Percentiles rank a stretch among this genome's conserved stretches.
phyloP scores from a whole-genome alignment of 129 eudicot species.

The Deinandra increscens region DNA sequence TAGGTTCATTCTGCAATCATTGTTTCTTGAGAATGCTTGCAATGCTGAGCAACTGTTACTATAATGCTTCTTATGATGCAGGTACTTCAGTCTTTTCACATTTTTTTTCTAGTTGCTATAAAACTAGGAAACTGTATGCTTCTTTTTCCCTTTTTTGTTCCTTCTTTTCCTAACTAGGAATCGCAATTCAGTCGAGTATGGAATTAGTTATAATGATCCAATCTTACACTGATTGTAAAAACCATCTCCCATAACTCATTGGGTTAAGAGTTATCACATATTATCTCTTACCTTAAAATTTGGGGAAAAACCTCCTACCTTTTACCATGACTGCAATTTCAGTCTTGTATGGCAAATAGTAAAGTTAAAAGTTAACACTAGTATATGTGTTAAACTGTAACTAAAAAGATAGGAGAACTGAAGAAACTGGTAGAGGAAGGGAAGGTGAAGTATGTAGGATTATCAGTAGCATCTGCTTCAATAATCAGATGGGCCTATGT shows the following conservation, averaged over 20 bases:
- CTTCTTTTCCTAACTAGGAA: too few species aligned
- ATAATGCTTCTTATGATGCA: slow-evolving; percentile 68
- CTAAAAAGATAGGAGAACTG: slow-evolving; percentile 49
- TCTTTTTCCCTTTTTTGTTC: too few species aligned
- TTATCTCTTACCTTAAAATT: neutral
- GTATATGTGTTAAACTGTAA: neutral
- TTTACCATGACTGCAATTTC: too few species aligned
- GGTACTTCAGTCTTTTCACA: slow-evolving; percentile 30
- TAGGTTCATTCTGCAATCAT: slow-evolving; percentile 83
- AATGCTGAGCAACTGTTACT: slow-evolving; percentile 56
- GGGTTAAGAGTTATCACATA: too few species aligned
- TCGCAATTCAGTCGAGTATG: too few species aligned
- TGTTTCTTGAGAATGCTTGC: slow-evolving; percentile 82
- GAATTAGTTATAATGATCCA: too few species aligned
- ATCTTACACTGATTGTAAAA: too few species aligned
- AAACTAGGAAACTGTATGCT: neutral
- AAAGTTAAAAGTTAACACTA: neutral
- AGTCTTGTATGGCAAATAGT: too few species aligned
- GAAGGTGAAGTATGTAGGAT: slow-evolving; percentile 61
- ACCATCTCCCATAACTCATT: too few species aligned
- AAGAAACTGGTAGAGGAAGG: slow-evolving; percentile 76
- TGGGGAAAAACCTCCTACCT: neutral
- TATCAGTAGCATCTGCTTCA: slow-evolving; percentile 65
- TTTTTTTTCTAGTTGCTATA: neutral
- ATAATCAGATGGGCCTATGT: slow-evolving; percentile 76